A percentile compares a stretch with the other conserved stretches of the same genome.
Evolutionary conservation across 2,329 filamentous ascomycete species (phyloP).

Genomic region (Apiospora hydei): DNA sequence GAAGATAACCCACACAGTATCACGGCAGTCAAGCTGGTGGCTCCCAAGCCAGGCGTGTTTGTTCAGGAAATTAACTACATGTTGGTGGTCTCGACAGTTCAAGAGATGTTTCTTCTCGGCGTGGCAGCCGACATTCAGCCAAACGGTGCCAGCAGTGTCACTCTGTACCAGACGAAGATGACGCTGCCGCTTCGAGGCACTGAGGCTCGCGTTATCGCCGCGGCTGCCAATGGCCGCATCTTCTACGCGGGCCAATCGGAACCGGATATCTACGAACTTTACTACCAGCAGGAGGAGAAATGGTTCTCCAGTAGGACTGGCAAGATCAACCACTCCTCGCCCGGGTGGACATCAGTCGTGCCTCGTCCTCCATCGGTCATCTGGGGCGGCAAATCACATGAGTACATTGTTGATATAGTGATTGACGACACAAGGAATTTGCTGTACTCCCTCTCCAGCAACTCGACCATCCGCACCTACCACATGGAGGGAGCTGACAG

Average conservation of each 20-base stretch:
- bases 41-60: constrained; percentile 87
- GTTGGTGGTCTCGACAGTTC: constrained; percentile 85
- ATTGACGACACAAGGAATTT: constrained; percentile 89
- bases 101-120: constrained; percentile 87
- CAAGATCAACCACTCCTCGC: constrained; percentile 87
- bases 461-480: constrained; percentile 90
- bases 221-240: constrained; percentile 85
- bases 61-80: constrained; percentile 85
- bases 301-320: constrained; percentile 93
- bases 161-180: constrained; percentile 90
- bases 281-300: constrained; percentile 95
- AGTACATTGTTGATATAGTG: constrained; percentile 79
- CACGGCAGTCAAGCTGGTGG: constrained; percentile 86
- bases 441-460: constrained; percentile 88
- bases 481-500: constrained; percentile 75
- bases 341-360: constrained; percentile 72
- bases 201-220: constrained; percentile 79
- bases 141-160: constrained; percentile 74
- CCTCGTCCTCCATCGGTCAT: constrained; percentile 58
- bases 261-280: constrained; percentile 91
- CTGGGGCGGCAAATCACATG: constrained; percentile 60
- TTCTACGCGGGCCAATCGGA: constrained; percentile 86
- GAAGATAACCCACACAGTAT: constrained; percentile 90
- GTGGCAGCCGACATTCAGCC: constrained; percentile 73
- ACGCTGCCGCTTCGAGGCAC: constrained; percentile 76